A percentile compares a stretch with the other conserved stretches of the same genome.
phyloP scores from a whole-genome alignment of 345 rosid species.

The Acer saccharum region DNA sequence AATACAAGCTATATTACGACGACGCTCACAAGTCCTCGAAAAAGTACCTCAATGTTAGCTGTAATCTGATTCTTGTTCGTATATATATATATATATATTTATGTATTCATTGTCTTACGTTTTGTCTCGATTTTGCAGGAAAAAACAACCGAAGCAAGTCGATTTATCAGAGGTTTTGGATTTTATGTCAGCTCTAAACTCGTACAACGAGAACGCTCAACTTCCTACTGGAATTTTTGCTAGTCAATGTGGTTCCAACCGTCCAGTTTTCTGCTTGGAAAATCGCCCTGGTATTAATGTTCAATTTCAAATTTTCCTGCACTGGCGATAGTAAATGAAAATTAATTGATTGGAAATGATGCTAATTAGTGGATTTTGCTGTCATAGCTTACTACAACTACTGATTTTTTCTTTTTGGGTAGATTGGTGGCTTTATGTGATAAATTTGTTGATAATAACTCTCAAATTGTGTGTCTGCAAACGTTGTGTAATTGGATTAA shows the following conservation, averaged over 20 bases:
- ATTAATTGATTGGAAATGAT: not conserved
- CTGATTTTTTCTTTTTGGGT: no score
- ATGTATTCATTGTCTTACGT: not conserved
- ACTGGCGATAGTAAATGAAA: not conserved
- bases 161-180: constrained; percentile 77
- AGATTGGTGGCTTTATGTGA: no score
- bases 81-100: not conserved
- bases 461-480: no score
- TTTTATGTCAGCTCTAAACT: constrained; percentile 53
- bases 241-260: constrained; percentile 30
- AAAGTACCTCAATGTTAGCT: constrained; percentile 42
- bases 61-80: constrained; percentile 6
- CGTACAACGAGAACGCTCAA: constrained; percentile 36
- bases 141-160: constrained; percentile 69
- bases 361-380: not conserved
- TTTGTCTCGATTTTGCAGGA: constrained; percentile 46
- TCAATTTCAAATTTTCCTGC: not conserved
- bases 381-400: no score
- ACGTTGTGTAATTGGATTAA: not conserved
- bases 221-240: constrained; percentile 56
- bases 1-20: constrained; percentile 82
- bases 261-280: constrained; percentile 60
- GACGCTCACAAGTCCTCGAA: constrained; percentile 55
- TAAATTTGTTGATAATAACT: no score
- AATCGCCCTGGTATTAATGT: constrained; percentile 60